Evolutionary conservation across 2,329 filamentous ascomycete species (phyloP).

Genomic region (Scedosporium minutisporum): DNA sequence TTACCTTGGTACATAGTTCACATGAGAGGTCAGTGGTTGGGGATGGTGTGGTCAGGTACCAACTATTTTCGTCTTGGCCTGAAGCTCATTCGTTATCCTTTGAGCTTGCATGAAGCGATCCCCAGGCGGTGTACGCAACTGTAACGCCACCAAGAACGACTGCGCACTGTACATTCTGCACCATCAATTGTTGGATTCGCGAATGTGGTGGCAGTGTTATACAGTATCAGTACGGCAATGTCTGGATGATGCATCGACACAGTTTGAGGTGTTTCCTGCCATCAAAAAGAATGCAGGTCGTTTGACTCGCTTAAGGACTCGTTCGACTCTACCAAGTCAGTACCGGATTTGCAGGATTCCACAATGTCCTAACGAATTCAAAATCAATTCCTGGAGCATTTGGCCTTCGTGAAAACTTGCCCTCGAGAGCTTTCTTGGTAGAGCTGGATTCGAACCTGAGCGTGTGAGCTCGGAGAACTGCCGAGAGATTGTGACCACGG

Average conservation of each 20-base stretch:
- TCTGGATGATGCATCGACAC: neutral
- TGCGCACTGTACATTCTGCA: neutral
- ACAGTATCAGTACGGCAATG: neutral
- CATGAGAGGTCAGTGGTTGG: neutral
- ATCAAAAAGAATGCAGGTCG: neutral
- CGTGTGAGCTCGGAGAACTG: too few relatives aligned
- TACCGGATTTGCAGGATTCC: too few relatives aligned
- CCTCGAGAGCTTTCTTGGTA: too few relatives aligned
- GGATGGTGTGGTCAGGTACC: neutral
- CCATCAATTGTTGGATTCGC: neutral
- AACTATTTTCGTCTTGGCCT: neutral
- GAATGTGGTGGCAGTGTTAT: neutral
- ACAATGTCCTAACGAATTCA: too few relatives aligned
- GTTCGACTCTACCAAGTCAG: too few relatives aligned
- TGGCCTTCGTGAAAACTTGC: too few relatives aligned
- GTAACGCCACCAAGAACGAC: neutral
- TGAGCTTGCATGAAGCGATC: constrained; percentile 5
- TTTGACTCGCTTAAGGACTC: too few relatives aligned
- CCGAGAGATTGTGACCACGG: too few relatives aligned
- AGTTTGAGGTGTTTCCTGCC: neutral
- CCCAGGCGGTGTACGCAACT: constrained; percentile 2
- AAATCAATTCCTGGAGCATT: too few relatives aligned
- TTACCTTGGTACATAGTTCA: too few relatives aligned
- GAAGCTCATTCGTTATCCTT: neutral
- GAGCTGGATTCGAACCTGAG: too few relatives aligned